A percentile compares a stretch with the other conserved stretches of the same genome.
phyloP scores from a whole-genome alignment of 192 early-diverging fungal genomes.

The Helicostylum pulchrum region DNA sequence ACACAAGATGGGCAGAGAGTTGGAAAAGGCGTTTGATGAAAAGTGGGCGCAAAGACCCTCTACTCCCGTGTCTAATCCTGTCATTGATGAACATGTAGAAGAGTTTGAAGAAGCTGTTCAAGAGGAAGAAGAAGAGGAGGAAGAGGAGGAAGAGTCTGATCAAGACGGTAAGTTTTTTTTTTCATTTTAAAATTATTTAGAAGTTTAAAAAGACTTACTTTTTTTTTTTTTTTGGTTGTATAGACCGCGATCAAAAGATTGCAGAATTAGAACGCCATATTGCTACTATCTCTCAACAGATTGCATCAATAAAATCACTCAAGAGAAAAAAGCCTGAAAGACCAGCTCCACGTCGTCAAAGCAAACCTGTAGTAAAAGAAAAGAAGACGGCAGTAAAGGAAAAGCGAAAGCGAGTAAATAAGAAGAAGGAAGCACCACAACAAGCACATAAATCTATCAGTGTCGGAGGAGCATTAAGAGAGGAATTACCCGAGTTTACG shows the following conservation, averaged over 20 bases:
- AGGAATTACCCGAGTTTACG: constrained; percentile 57
- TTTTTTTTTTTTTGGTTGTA: not conserved
- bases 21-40: constrained; percentile 76
- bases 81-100: constrained; percentile 8
- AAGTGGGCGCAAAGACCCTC: constrained; percentile 61
- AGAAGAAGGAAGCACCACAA: not conserved
- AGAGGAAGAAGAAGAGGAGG: constrained; percentile 16
- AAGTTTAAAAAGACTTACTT: too few species aligned
- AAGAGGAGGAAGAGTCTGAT: constrained; percentile 16
- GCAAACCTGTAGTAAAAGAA: constrained; percentile 9
- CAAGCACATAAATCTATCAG: not conserved
- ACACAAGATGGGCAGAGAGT: constrained; percentile 62
- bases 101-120: constrained; percentile 21
- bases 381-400: constrained; percentile 1
- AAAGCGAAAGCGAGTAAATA: constrained; percentile 10
- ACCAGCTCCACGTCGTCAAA: constrained; percentile 5
- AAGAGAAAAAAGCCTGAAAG: constrained; percentile 28
- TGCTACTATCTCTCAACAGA: constrained; percentile 37
- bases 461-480: constrained; percentile 15
- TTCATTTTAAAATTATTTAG: too few species aligned
- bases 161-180: constrained; percentile 34
- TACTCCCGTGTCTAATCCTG: constrained; percentile 12
- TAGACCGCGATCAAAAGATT: constrained; percentile 35
- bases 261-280: constrained; percentile 41
- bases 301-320: constrained; percentile 36